Conservation (phyloP, 148 eudicot genomes). For the Rhododendron simsii region DNA sequence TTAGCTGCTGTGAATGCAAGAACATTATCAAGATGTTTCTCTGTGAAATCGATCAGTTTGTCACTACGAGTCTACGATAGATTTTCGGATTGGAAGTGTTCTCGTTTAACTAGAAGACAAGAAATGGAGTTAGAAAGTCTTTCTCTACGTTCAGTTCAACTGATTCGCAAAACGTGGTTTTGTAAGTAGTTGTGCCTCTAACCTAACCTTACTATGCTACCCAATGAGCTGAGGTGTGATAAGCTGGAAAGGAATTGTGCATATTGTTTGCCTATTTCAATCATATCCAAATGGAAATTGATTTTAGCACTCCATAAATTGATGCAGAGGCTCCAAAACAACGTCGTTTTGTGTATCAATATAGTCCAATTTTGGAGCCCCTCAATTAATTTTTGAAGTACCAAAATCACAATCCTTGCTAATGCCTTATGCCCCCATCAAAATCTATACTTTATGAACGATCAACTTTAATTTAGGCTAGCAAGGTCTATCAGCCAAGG, state of each 20-base stretch:
- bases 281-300: background rate
- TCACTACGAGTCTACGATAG: background rate
- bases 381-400: too few relatives aligned
- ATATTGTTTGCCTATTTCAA: background rate
- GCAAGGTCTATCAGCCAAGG: background rate
- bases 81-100: background rate
- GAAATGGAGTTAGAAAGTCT: background rate
- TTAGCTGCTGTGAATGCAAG: too few relatives aligned
- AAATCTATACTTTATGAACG: background rate
- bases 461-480: background rate
- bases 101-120: background rate
- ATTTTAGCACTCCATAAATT: too few relatives aligned
- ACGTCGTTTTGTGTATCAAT: too few relatives aligned
- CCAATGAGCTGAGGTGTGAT: background rate
- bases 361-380: too few relatives aligned
- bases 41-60: background rate
- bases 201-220: background rate
- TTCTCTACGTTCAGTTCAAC: too few relatives aligned
- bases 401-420: background rate
- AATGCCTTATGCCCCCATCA: background rate
- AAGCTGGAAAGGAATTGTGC: background rate
- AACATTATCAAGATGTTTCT: too few relatives aligned
- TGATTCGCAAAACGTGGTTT: too few relatives aligned
- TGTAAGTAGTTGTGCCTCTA: background rate
- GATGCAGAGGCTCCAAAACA: too few relatives aligned